Evolutionary conservation across 768 basidiomycete species (phyloP).

Genomic region (Suillus subluteus): DNA sequence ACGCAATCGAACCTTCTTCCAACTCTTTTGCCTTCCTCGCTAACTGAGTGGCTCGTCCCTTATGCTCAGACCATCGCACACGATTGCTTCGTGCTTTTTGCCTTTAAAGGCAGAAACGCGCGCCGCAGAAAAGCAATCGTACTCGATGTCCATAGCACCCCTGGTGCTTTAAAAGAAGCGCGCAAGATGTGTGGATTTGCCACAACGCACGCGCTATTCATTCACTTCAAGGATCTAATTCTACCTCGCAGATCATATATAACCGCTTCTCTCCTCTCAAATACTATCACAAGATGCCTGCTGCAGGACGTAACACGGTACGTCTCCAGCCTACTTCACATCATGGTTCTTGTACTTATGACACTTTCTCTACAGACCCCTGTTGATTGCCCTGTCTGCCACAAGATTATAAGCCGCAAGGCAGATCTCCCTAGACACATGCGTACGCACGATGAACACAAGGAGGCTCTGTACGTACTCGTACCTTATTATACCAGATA

Average conservation of each 20-base stretch:
- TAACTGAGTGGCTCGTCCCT: slow-evolving; percentile 10
- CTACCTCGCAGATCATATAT: not conserved
- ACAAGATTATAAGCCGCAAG: slow-evolving; percentile 22
- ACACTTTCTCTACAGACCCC: slow-evolving; percentile 12
- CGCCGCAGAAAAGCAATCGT: slow-evolving; percentile 32
- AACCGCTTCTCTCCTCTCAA: not conserved
- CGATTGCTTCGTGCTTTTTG: slow-evolving; percentile 19
- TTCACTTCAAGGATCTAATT: slow-evolving; percentile 1
- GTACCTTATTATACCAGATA: slow-evolving; percentile 3
- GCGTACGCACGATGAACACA: slow-evolving; percentile 25
- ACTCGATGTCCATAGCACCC: slow-evolving; percentile 21
- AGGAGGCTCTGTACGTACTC: slow-evolving; percentile 27
- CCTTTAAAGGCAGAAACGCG: slow-evolving; percentile 20
- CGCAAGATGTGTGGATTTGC: slow-evolving; percentile 11
- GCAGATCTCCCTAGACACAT: slow-evolving; percentile 34
- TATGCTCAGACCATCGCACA: not conserved
- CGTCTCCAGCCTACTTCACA: not conserved
- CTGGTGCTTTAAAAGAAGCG: slow-evolving; percentile 25
- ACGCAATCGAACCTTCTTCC: not conserved
- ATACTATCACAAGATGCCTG: not conserved
- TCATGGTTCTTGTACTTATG: not conserved
- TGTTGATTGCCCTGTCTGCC: slow-evolving; percentile 21
- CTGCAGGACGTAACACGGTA: not conserved
- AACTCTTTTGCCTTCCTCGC: not conserved
- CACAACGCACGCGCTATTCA: slow-evolving; percentile 6